These are phyloP conservation scores for Zizania palustris DNA, from an alignment of 202 grass and related monocot species.

Conservation along the genomic window DNA sequence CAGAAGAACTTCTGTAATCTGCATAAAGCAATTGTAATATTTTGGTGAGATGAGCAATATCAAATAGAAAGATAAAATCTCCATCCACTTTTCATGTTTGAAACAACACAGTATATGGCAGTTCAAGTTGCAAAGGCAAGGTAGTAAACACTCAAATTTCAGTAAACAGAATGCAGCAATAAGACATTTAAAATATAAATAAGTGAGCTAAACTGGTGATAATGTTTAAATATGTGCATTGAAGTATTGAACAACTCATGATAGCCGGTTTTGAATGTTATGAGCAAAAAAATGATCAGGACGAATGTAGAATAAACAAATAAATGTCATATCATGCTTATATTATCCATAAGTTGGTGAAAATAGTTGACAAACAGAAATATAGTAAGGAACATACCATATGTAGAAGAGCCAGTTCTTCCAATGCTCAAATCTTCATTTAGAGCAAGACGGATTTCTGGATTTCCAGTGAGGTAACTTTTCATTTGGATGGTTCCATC, in stretches of 20 bases:
- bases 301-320: not conserved
- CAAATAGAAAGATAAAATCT: not conserved
- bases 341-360: not conserved
- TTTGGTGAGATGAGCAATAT: slow-evolving; percentile 19
- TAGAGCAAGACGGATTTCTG: slow-evolving; percentile 92
- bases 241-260: slow-evolving; percentile 18
- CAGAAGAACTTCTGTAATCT: slow-evolving; percentile 95
- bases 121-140: not conserved
- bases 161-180: not conserved
- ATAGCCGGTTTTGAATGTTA: slow-evolving; percentile 20
- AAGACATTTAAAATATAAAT: slow-evolving; percentile 20
- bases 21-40: slow-evolving; percentile 14
- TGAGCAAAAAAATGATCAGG: slow-evolving; percentile 7
- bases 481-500: slow-evolving; percentile 99
- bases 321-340: not conserved
- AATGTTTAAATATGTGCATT: not conserved
- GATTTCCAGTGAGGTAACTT: slow-evolving; percentile 96
- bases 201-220: not conserved
- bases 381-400: slow-evolving; percentile 51
- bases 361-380: slow-evolving; percentile 20
- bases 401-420: slow-evolving; percentile 68
- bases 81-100: not conserved
- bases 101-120: slow-evolving; percentile 9
- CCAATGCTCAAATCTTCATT: slow-evolving; percentile 98
- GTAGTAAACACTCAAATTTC: not conserved